These are phyloP conservation scores for Luffa aegyptiaca DNA, from an alignment of 306 rosid species.

Conservation along the genomic window DNA sequence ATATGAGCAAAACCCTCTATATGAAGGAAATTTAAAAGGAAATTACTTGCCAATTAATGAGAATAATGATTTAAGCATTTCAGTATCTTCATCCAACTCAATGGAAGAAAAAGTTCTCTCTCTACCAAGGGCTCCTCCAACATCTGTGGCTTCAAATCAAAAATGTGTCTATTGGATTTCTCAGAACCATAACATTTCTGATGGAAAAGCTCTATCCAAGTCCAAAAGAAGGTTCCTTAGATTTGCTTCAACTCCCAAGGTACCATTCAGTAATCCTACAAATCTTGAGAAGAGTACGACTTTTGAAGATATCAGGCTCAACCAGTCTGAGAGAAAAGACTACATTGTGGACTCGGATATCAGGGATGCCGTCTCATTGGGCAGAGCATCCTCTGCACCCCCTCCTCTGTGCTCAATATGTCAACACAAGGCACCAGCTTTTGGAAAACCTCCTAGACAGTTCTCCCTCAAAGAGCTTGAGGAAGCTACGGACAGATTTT, in stretches of 20 bases:
- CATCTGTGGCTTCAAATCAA: conserved; percentile 30
- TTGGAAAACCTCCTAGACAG: conserved; percentile 89
- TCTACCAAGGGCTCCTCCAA: conserved; percentile 21
- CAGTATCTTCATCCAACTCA: conserved; percentile 31
- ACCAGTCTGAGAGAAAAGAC: conserved; percentile 32
- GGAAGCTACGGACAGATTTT: conserved; percentile 72
- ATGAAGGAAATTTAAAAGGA: conserved; percentile 32
- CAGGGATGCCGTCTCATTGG: conserved; percentile 55
- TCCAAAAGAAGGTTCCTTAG: conserved; percentile 20
- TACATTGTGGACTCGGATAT: conserved; percentile 31
- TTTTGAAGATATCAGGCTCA: conserved; percentile 17
- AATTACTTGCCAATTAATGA: conserved; percentile 20
- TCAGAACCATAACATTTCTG: conserved; percentile 31
- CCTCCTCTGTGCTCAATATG: conserved; percentile 89
- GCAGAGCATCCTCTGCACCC: conserved; percentile 59
- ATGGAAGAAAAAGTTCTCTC: conserved; percentile 35
- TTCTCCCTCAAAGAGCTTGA: conserved; percentile 63
- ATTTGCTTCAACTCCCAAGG: conserved; percentile 41
- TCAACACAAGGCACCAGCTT: conserved; percentile 74
- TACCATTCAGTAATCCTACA: conserved; percentile 24
- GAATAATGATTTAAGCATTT: conserved; percentile 25
- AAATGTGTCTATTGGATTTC: conserved; percentile 44
- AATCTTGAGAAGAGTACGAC: background rate
- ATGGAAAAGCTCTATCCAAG: conserved; percentile 32
- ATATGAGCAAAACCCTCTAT: conserved; percentile 77